These are phyloP conservation scores for Salix suchowensis DNA, from an alignment of 345 rosid genomes.

Conservation along the genomic window DNA sequence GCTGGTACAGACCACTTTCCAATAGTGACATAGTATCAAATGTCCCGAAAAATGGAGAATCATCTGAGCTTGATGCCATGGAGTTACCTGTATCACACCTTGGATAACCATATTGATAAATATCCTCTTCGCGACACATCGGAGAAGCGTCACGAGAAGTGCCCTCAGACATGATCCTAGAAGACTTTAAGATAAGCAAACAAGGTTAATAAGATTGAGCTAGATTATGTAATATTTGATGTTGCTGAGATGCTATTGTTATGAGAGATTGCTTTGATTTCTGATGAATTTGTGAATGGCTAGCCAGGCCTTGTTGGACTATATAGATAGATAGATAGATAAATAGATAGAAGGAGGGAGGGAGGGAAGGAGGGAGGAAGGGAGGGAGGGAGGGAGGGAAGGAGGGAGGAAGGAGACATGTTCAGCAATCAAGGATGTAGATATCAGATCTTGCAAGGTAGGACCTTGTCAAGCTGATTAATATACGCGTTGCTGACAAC, in stretches of 20 bases:
- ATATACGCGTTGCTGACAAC: background rate
- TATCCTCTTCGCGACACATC: background rate
- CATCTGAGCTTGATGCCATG: background rate
- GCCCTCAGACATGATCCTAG: background rate
- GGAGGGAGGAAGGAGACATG: too few species aligned
- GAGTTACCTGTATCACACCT: background rate
- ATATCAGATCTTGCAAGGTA: background rate
- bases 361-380: too few species aligned
- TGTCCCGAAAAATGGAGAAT: background rate
- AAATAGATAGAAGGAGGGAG: too few species aligned
- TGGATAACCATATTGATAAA: background rate
- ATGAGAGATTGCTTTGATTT: background rate
- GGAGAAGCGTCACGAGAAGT: background rate
- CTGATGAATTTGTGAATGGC: background rate
- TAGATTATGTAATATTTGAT: background rate
- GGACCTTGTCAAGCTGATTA: background rate
- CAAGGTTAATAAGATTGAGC: background rate
- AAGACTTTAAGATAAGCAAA: background rate
- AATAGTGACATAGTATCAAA: background rate
- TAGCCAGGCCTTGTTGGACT: too few species aligned
- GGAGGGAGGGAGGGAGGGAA: too few species aligned
- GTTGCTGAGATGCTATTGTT: background rate
- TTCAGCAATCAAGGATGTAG: too few species aligned
- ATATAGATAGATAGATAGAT: too few species aligned
- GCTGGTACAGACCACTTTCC: slow-evolving; percentile 3